A percentile compares a stretch with the other conserved stretches of the same genome.
Conservation (phyloP, 176 grass and related monocot species). For the Ananas comosus region DNA sequence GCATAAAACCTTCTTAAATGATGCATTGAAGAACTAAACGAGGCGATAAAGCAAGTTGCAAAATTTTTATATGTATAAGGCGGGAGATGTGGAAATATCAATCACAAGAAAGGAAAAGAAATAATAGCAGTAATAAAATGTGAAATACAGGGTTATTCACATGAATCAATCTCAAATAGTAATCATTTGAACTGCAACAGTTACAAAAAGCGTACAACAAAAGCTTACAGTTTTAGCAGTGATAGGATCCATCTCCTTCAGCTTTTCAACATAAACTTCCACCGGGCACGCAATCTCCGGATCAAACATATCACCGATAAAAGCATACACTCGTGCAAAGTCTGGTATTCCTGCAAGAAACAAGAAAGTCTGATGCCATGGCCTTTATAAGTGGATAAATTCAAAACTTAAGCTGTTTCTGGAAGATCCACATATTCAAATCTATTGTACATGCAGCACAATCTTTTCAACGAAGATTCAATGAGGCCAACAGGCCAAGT, state of each 20-base stretch:
- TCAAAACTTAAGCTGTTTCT: not conserved
- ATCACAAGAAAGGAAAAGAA: not conserved
- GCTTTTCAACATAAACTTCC: conserved; percentile 36
- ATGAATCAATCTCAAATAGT: too few species aligned
- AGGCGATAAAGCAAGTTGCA: not conserved
- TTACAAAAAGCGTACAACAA: not conserved
- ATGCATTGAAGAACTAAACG: not conserved
- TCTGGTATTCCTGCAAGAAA: conserved; percentile 39
- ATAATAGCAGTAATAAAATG: too few species aligned
- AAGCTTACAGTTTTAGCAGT: conserved; percentile 40
- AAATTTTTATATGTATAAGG: not conserved
- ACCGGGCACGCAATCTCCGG: conserved; percentile 26
- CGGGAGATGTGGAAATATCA: too few species aligned
- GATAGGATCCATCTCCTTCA: conserved; percentile 39
- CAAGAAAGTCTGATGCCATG: not conserved
- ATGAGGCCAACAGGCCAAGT: too few species aligned
- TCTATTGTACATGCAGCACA: too few species aligned
- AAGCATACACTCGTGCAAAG: conserved; percentile 59
- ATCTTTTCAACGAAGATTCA: too few species aligned
- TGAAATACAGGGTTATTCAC: too few species aligned
- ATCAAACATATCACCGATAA: conserved; percentile 90
- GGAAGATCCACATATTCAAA: not conserved
- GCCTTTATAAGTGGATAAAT: too few species aligned
- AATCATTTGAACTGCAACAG: too few species aligned
- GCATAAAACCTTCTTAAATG: not conserved